These are phyloP conservation scores for Sordariomycetes sp. DNA, from an alignment of 2,329 filamentous ascomycete species.

Conservation along the genomic window DNA sequence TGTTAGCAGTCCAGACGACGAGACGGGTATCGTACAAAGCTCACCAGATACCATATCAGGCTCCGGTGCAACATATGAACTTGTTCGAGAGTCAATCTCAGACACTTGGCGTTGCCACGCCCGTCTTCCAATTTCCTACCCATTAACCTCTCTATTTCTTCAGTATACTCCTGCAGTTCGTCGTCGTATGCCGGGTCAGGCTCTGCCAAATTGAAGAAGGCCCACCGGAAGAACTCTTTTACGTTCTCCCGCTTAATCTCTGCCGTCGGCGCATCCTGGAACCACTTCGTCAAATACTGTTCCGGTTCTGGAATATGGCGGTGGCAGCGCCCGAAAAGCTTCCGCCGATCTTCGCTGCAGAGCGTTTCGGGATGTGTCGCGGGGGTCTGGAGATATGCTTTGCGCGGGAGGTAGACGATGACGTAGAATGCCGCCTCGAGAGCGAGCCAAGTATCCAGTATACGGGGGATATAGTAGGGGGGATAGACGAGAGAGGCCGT, in stretches of 20 bases:
- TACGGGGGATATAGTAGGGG: slow-evolving; percentile 14
- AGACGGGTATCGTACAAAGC: slow-evolving; percentile 9
- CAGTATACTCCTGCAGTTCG: slow-evolving; percentile 45
- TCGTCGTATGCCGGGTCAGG: slow-evolving; percentile 32
- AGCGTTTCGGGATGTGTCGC: slow-evolving; percentile 36
- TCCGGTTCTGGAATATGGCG: slow-evolving; percentile 40
- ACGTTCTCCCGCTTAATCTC: slow-evolving; percentile 49
- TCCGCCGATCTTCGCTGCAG: slow-evolving; percentile 30
- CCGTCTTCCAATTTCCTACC: slow-evolving; percentile 38
- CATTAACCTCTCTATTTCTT: slow-evolving; percentile 36
- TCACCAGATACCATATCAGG: slow-evolving; percentile 45
- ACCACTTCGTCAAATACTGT: slow-evolving; percentile 46
- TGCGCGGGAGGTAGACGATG: slow-evolving; percentile 39
- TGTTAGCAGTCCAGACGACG: not conserved
- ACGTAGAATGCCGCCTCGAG: slow-evolving; percentile 45
- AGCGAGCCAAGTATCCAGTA: slow-evolving; percentile 30
- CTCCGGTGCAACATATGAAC: slow-evolving; percentile 45
- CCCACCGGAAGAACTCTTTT: slow-evolving; percentile 52
- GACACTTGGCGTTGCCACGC: slow-evolving; percentile 36
- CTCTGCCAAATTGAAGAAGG: slow-evolving; percentile 38
- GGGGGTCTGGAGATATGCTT: slow-evolving; percentile 35
- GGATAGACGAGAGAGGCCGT: slow-evolving; percentile 14
- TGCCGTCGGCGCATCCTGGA: slow-evolving; percentile 35
- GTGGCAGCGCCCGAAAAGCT: slow-evolving; percentile 39
- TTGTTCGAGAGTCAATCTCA: slow-evolving; percentile 47